Evolutionary conservation across 768 basidiomycete species (phyloP).

Genomic region (Podaxis sp.): DNA sequence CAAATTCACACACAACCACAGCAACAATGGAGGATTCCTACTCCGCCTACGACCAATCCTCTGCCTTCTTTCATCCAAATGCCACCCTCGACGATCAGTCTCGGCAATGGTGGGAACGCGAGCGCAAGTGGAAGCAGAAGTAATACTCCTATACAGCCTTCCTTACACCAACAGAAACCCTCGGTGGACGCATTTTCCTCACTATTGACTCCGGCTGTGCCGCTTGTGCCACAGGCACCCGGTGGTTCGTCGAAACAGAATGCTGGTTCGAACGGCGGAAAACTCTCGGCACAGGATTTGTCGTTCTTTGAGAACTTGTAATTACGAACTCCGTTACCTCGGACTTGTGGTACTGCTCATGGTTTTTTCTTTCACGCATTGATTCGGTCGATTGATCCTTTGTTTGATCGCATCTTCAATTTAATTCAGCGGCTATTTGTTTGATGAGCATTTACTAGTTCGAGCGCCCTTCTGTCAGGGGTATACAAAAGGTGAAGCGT

Average conservation of each 20-base stretch:
- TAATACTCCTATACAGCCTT: not conserved
- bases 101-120: not conserved
- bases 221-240: conserved; percentile 25
- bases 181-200: conserved; percentile 21
- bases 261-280: conserved; percentile 30
- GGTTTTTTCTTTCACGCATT: not conserved
- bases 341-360: not conserved
- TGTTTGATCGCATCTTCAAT: not conserved
- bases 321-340: not conserved
- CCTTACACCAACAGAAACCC: conserved; percentile 15
- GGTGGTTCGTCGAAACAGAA: conserved; percentile 18
- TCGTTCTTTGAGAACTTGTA: conserved; percentile 77
- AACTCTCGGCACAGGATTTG: conserved; percentile 77
- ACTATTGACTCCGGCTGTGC: conserved; percentile 39
- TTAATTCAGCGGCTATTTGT: not conserved
- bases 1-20: conserved; percentile 10
- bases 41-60: conserved; percentile 5
- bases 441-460: not conserved
- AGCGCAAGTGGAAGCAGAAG: not conserved
- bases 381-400: no score
- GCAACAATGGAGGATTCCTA: conserved; percentile 7
- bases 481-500: not conserved
- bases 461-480: not conserved
- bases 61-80: not conserved
- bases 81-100: not conserved